A percentile compares a stretch with the other conserved stretches of the same genome.
Evolutionary conservation across 2,329 filamentous ascomycete genomes (phyloP).

Genomic region (Cordyceps tenuipes): DNA sequence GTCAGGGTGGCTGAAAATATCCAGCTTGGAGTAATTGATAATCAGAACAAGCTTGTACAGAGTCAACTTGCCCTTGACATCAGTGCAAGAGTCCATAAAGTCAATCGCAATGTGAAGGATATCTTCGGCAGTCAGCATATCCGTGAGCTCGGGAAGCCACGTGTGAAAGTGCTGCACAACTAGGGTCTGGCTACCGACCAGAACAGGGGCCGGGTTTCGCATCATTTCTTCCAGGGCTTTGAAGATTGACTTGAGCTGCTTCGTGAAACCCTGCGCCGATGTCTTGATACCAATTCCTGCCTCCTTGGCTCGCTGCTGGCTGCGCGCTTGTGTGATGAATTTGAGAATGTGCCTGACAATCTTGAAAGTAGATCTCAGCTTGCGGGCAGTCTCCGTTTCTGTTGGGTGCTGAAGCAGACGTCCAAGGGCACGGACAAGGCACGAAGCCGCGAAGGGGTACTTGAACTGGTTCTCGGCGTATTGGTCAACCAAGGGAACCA

Average conservation of each 20-base stretch:
- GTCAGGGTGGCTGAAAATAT: constrained; percentile 71
- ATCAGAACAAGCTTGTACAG: constrained; percentile 89
- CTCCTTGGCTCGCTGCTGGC: constrained; percentile 82
- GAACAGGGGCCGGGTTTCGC: constrained; percentile 72
- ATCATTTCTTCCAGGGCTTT: constrained; percentile 84
- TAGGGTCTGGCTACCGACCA: constrained; percentile 90
- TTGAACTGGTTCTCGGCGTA: constrained; percentile 86
- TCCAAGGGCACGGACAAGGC: constrained; percentile 78
- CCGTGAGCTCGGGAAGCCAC: constrained; percentile 86
- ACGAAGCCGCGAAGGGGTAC: constrained; percentile 85
- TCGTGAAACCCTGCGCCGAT: constrained; percentile 63
- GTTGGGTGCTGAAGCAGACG: constrained; percentile 74
- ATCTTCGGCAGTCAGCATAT: constrained; percentile 70
- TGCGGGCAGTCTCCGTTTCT: constrained; percentile 74
- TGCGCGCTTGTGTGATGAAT: constrained; percentile 84
- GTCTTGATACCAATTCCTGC: constrained; percentile 77
- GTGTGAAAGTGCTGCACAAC: constrained; percentile 94
- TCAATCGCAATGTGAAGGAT: constrained; percentile 86
- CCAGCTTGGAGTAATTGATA: constrained; percentile 78
- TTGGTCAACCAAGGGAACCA: constrained; percentile 81
- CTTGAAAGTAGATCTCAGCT: constrained; percentile 86
- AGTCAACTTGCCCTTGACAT: constrained; percentile 83
- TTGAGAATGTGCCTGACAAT: constrained; percentile 88
- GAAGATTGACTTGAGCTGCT: constrained; percentile 80
- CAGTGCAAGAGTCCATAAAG: constrained; percentile 83